Percentiles rank a stretch among this genome's conserved stretches.
Evolutionary conservation across 1,139 yeast species (phyloP).

Genomic region (Williopsis jadinii): DNA sequence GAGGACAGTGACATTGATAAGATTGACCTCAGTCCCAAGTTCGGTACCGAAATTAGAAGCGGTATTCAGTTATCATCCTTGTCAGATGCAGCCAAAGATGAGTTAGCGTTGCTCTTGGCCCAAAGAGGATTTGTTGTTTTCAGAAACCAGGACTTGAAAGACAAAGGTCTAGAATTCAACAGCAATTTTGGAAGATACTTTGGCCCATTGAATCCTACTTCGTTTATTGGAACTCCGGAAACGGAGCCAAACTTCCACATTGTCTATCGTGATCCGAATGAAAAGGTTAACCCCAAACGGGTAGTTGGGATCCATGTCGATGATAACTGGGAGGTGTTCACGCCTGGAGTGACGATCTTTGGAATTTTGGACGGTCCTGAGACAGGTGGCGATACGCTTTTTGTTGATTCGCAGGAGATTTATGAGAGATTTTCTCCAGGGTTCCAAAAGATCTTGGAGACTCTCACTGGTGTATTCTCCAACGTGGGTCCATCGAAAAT

Average conservation of each 20-base stretch:
- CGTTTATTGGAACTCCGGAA: constrained; percentile 64
- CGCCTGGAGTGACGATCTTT: constrained; percentile 43
- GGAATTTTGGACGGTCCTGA: constrained; percentile 55
- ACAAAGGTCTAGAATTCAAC: constrained; percentile 46
- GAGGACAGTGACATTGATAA: background rate
- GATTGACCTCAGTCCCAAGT: constrained; percentile 25
- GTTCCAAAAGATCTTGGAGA: constrained; percentile 47
- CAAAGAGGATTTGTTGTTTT: constrained; percentile 63
- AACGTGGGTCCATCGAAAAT: constrained; percentile 60
- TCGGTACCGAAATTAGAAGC: constrained; percentile 52
- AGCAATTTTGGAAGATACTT: constrained; percentile 53
- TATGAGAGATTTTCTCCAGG: constrained; percentile 61
- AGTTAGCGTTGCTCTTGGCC: constrained; percentile 56
- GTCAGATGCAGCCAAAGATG: constrained; percentile 51
- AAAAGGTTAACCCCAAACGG: background rate
- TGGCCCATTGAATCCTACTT: constrained; percentile 71
- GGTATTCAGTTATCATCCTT: constrained; percentile 29
- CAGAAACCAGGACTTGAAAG: constrained; percentile 57
- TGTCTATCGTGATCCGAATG: constrained; percentile 36
- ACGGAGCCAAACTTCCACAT: constrained; percentile 54
- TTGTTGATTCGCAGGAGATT: constrained; percentile 56
- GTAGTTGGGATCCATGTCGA: background rate
- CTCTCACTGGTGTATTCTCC: constrained; percentile 56
- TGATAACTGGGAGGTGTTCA: constrained; percentile 28
- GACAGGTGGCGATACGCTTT: constrained; percentile 73